Evolutionary conservation across 441 rosid genomes (phyloP).

Genomic region (Pelargonium fulgidum): DNA sequence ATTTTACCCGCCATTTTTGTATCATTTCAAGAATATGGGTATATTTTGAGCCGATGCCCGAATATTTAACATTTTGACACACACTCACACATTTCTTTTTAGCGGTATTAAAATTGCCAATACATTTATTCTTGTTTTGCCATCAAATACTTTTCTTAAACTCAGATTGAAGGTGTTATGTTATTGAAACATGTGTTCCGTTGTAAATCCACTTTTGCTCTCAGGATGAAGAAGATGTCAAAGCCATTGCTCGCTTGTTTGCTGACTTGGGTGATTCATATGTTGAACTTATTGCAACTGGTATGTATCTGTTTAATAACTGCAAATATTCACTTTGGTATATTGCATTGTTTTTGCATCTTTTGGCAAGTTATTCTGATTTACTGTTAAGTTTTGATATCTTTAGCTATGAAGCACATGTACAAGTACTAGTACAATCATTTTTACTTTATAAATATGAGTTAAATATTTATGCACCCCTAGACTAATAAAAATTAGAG

Average conservation of each 20-base stretch:
- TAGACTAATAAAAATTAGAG: no score
- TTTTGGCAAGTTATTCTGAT: conserved; percentile 16
- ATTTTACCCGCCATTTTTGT: neutral
- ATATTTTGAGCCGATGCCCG: neutral
- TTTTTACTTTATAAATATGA: no score
- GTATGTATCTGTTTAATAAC: conserved; percentile 34
- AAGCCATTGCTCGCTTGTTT: conserved; percentile 94
- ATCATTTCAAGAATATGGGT: neutral
- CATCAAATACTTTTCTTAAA: neutral
- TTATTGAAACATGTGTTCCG: neutral
- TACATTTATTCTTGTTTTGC: neutral
- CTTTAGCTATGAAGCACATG: no score
- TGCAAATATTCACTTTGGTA: conserved; percentile 3
- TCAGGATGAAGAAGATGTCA: conserved; percentile 98
- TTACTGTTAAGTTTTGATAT: neutral
- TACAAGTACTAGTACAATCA: no score
- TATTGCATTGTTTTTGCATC: conserved; percentile 20
- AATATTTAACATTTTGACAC: neutral
- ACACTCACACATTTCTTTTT: neutral
- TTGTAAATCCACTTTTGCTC: conserved; percentile 19
- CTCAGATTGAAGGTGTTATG: neutral
- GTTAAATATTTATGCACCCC: no score
- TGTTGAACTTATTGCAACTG: conserved; percentile 91
- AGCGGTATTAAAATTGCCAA: no score
- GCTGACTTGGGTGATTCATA: conserved; percentile 99